These are phyloP conservation scores for Ophiosphaerella korrae DNA, from an alignment of 2,329 filamentous ascomycete genomes.

Conservation along the genomic window DNA sequence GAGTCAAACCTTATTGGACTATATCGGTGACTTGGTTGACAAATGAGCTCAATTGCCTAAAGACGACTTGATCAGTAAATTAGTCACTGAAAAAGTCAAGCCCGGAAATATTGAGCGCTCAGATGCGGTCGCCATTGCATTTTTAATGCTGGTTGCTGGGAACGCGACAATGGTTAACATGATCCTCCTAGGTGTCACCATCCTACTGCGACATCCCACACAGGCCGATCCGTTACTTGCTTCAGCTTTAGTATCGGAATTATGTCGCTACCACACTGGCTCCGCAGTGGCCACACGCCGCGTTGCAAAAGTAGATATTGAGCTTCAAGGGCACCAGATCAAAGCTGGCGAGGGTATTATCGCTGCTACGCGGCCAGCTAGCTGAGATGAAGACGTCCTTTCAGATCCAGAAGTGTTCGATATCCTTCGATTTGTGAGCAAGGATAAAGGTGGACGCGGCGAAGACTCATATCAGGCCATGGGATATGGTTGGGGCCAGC, in stretches of 20 bases:
- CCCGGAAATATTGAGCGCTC: conserved; percentile 36
- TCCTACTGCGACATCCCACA: conserved; percentile 51
- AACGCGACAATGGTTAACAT: conserved; percentile 61
- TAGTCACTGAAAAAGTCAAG: conserved; percentile 34
- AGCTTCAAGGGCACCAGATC: conserved; percentile 24
- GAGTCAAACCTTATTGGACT: conserved; percentile 34
- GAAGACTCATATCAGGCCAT: conserved; percentile 41
- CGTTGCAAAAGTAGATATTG: conserved; percentile 55
- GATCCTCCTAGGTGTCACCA: conserved; percentile 54
- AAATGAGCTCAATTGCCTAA: conserved; percentile 47
- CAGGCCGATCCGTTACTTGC: conserved; percentile 49
- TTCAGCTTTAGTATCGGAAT: conserved; percentile 53
- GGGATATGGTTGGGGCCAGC: conserved; percentile 55
- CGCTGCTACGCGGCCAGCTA: conserved; percentile 32
- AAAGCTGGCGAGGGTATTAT: no score
- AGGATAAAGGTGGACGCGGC: conserved; percentile 18
- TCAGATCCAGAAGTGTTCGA: conserved; percentile 45
- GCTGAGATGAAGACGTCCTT: conserved; percentile 52
- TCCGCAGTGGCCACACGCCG: conserved; percentile 56
- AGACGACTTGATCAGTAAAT: conserved; percentile 55
- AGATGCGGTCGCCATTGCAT: conserved; percentile 53
- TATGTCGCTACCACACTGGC: conserved; percentile 56
- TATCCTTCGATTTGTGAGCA: conserved; percentile 35
- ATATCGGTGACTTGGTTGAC: conserved; percentile 53
- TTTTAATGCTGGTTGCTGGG: conserved; percentile 57